Percentiles rank a stretch among this genome's conserved stretches.
Evolutionary conservation across 805 yeast species (phyloP).

Genomic region (Priceomyces haplophilus): DNA sequence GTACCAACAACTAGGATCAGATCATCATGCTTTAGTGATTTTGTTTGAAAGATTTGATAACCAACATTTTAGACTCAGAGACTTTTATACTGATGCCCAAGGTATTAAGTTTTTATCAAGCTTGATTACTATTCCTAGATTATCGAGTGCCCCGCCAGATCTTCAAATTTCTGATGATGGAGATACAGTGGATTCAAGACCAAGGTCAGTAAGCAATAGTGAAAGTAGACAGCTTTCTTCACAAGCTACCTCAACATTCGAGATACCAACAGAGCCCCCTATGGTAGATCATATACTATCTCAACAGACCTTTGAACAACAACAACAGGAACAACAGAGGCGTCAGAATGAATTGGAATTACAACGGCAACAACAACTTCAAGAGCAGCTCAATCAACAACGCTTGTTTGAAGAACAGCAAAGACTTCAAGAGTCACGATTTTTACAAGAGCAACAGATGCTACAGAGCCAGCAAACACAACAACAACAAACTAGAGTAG

Average conservation of each 20-base stretch:
- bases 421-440: constrained; percentile 62
- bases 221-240: constrained; percentile 40
- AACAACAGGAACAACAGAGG: constrained; percentile 55
- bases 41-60: constrained; percentile 66
- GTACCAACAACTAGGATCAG: constrained; percentile 67
- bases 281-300: constrained; percentile 34
- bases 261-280: constrained; percentile 32
- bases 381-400: constrained; percentile 66
- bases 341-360: constrained; percentile 61
- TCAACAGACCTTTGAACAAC: constrained; percentile 58
- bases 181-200: constrained; percentile 26
- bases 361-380: constrained; percentile 65
- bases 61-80: constrained; percentile 70
- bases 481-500: constrained; percentile 73
- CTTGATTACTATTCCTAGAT: constrained; percentile 74
- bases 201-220: constrained; percentile 24
- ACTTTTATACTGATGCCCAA: constrained; percentile 87
- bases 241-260: constrained; percentile 38
- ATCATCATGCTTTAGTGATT: constrained; percentile 76
- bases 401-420: constrained; percentile 74
- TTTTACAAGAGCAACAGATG: constrained; percentile 65
- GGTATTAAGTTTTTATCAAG: constrained; percentile 77
- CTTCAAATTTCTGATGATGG: constrained; percentile 48
- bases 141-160: constrained; percentile 59
- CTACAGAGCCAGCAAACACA: constrained; percentile 64